Evolutionary conservation across 495 filamentous ascomycete genomes (phyloP), one percentile per base, ranked within the genome.

Genomic region (Aspergillus sclerotiicarbonarius): DNA sequence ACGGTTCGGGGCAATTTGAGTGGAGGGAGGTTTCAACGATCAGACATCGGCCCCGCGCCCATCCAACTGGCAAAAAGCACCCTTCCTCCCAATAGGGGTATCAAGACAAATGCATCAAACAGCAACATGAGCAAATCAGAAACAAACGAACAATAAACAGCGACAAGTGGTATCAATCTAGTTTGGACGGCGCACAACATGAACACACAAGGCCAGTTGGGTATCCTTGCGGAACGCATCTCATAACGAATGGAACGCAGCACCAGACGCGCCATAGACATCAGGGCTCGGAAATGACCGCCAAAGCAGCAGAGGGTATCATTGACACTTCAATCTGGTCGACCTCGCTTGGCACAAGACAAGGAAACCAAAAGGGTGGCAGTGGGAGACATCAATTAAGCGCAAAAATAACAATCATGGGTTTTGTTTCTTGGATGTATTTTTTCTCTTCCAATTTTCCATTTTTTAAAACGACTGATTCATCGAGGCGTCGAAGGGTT

Each of bases 141-240:
- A 64, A 45, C 61, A 61, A 64, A 61, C 52, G 59, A 60, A 69
- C 67, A 63, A 56, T 66, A 64, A 71, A 68, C 52, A 67, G 62
- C 63, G 31, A 25, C 68, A 65, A 70, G 69, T 80, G 76, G 75
- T 80, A 81, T 81, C 78, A 80, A 77, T 81, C 78, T 80, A 80
- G 72, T 69, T 62, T 61, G 58, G 66, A 68, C 67, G 70, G 70
- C 65, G 66, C 66, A 70, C 66, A 69, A 65, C 73, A 70, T 72
- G 71, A 69, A 62, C 65, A 72, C 71, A 66, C 72, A 51, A 67
- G 50, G 60, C 61, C 64, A 49, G 47, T 55, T 35, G 52, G 73
- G 67, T 68, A 68, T 65, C 65, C 67, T 71, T 70, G 70, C 68
- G 67, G 65, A 65, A 67, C 64, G 67, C 62, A 68, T 64, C 67